Percentiles rank a stretch among this genome's conserved stretches.
phyloP scores from a whole-genome alignment of 2,329 filamentous ascomycete genomes.

The Chalaropsis ovoidea region DNA sequence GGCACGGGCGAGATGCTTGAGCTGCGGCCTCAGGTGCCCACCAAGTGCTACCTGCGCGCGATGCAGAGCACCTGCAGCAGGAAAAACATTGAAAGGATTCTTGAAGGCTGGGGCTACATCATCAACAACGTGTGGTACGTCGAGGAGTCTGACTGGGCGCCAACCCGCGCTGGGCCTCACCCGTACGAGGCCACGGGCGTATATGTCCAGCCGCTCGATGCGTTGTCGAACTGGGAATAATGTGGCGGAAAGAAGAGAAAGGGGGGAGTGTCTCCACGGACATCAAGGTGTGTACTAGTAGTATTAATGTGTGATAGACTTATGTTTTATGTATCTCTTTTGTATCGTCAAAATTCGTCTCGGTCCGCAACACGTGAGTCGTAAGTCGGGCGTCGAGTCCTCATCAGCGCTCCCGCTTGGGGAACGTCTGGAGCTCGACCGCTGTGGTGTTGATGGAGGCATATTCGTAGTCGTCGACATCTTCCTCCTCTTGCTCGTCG shows the following conservation, averaged over 20 bases:
- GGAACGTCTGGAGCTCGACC: background rate
- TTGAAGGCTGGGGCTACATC: constrained; percentile 10
- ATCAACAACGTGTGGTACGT: constrained; percentile 22
- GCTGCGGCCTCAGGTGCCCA: constrained; percentile 27
- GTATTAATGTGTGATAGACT: background rate
- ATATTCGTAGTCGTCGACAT: constrained; percentile 18
- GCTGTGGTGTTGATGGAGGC: constrained; percentile 18
- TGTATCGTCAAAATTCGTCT: background rate
- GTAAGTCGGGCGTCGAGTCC: background rate
- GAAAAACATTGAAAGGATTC: constrained; percentile 31
- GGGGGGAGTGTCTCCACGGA: background rate
- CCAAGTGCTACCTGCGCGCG: constrained; percentile 52
- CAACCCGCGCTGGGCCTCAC: background rate
- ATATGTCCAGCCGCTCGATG: background rate
- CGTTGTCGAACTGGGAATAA: background rate
- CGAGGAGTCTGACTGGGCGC: background rate
- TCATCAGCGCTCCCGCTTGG: background rate
- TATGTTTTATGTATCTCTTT: background rate
- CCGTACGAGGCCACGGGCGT: background rate
- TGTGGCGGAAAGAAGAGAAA: background rate
- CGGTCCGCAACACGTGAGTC: background rate
- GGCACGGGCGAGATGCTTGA: background rate
- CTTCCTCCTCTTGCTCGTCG: constrained; percentile 19
- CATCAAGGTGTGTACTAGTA: background rate
- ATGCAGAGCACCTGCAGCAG: constrained; percentile 43